Evolutionary conservation across 805 yeast genomes (phyloP), one percentile per base, ranked within the genome.

Genomic region (Candida sakaeoensis): DNA sequence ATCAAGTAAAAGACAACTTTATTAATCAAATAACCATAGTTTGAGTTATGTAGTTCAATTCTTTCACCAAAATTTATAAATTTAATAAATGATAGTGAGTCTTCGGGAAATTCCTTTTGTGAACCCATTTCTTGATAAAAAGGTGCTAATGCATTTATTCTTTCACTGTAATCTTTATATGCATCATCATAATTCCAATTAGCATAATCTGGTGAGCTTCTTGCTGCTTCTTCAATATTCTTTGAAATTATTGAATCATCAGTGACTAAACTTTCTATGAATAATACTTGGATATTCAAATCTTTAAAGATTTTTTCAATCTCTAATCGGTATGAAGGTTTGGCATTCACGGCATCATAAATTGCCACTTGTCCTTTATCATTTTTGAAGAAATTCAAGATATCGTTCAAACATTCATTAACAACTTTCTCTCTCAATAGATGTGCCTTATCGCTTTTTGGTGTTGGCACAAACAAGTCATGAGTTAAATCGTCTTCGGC

Each of bases 341-440:
- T 65, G 5, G 93, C 95, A 58, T 93, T 93, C 37, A 93, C 85
- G 0, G 98, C 98, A 61, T 93, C 99, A 61, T 86, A 93, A 16
- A 93, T 86, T 4, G 95, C 99, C 23, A 93, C 87, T 63, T 93
- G 99, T 8, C 98, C 98, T 53, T 78, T 79, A 46, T 82, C 87
- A 21, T 75, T 74, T 46, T 77, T 75, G 60, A 87, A 88, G 53
- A 85, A 89, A 17, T 69, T 65, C 40, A 75, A 56, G 58, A 91
- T 80, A 55, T 88, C 97, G 34, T 63, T 63, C 27, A 85, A 58
- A 50, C 95, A 87, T 28, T 76, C 73, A 33, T 75, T 68, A 30
- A 83, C 70, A 16, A 90, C 74, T 45, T 72, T 64, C 28, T 70
- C 69, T 37, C 95, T 76, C 37, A 80, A 64, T 34, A 63, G 66